Conservation (phyloP, 257 asterid species). For the Salvia rosmarinus region DNA sequence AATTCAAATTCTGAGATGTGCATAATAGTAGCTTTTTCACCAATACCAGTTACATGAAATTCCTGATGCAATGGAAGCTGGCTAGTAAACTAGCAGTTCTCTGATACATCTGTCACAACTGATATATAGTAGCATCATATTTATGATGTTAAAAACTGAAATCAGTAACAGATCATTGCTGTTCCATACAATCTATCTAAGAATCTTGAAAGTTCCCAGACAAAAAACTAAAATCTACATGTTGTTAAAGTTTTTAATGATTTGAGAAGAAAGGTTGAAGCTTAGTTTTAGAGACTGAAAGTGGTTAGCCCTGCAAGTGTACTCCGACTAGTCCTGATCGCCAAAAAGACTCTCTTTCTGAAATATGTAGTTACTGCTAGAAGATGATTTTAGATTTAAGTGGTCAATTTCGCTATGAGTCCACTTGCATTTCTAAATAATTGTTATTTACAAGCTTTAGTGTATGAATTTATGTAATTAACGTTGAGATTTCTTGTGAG, state of each 20-base stretch:
- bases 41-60: not conserved
- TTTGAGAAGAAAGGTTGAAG: not conserved
- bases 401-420: not conserved
- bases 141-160: conserved; percentile 8
- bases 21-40: not conserved
- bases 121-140: conserved; percentile 3
- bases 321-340: not conserved
- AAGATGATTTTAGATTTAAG: not conserved
- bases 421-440: not conserved
- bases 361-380: not conserved
- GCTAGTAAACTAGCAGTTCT: not conserved
- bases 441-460: not conserved
- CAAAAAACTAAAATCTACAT: not conserved
- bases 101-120: conserved; percentile 13
- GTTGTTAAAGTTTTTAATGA: not conserved
- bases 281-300: not conserved
- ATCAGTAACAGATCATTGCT: not conserved
- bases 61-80: conserved; percentile 10
- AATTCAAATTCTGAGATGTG: conserved; percentile 16
- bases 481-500: not conserved
- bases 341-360: not conserved
- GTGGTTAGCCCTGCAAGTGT: not conserved
- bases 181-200: not conserved
- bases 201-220: conserved; percentile 1
- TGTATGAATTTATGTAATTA: not conserved